Evolutionary conservation across 2,329 filamentous ascomycete species (phyloP).

Genomic region (Xylariales sp.): DNA sequence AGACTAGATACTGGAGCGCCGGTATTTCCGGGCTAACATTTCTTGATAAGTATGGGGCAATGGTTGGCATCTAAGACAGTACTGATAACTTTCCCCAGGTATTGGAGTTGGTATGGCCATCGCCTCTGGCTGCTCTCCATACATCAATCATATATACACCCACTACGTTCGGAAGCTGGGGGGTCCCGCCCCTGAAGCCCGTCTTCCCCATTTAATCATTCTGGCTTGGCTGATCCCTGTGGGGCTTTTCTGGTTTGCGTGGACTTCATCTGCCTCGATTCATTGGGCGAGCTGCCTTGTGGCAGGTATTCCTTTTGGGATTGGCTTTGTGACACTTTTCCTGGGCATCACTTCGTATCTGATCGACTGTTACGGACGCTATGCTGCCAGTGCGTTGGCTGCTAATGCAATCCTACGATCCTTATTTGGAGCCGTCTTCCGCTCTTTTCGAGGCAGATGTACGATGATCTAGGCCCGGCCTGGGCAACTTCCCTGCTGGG

Average conservation of each 20-base stretch:
- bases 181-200: background rate
- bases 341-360: background rate
- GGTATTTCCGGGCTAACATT: constrained; percentile 2
- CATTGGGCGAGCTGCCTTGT: background rate
- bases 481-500: constrained; percentile 24
- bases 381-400: constrained; percentile 20
- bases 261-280: background rate
- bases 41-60: constrained; percentile 1
- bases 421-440: constrained; percentile 36
- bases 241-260: background rate
- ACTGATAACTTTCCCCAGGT: no score
- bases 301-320: background rate
- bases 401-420: constrained; percentile 42
- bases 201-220: background rate
- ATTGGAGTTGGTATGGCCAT: background rate
- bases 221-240: background rate
- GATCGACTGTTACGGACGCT: background rate
- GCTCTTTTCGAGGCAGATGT: constrained; percentile 38
- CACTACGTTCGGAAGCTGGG: background rate
- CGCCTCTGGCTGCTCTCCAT: background rate
- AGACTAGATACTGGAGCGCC: background rate
- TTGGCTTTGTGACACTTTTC: constrained; percentile 2
- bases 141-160: background rate
- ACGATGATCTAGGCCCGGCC: constrained; percentile 27
- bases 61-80: no score